Conservation (phyloP, 805 yeast species). For the Hemisphaericaspora nanyangensis region DNA sequence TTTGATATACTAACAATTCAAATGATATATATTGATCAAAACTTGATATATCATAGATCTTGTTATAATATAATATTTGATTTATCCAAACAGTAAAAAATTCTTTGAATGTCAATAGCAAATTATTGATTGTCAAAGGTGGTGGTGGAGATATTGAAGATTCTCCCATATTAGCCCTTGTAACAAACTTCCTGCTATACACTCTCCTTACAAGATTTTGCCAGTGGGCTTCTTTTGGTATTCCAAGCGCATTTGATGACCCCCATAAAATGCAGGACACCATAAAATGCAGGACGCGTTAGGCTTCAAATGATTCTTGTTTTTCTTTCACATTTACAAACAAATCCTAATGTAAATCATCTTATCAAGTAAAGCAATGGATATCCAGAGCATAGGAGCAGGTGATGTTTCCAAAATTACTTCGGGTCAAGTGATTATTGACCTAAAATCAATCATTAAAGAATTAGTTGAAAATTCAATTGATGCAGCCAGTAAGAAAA, state of each 20-base stretch:
- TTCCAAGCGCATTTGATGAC: no score
- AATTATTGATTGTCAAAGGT: conserved; percentile 10
- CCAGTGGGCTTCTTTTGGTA: no score
- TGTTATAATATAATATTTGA: conserved; percentile 49
- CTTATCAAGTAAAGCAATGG: no score
- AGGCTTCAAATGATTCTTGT: no score
- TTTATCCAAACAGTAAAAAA: conserved; percentile 50
- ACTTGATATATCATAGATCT: conserved; percentile 50
- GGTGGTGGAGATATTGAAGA: not conserved
- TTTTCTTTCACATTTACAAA: no score
- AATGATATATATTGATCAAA: conserved; percentile 43
- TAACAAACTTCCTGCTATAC: no score
- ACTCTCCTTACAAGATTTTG: no score
- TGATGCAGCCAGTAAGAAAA: conserved; percentile 68
- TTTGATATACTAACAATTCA: conserved; percentile 37
- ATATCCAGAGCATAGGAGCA: no score
- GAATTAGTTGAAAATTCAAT: conserved; percentile 84
- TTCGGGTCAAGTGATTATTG: conserved; percentile 90
- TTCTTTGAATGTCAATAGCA: conserved; percentile 40
- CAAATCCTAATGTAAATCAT: no score
- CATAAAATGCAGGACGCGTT: not conserved
- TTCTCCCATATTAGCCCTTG: not conserved
- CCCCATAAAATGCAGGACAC: not conserved
- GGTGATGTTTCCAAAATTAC: conserved; percentile 74
- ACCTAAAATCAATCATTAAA: conserved; percentile 71